Evolutionary conservation across 176 grass and related monocot genomes (phyloP).

Genomic region (Musa itinerans): DNA sequence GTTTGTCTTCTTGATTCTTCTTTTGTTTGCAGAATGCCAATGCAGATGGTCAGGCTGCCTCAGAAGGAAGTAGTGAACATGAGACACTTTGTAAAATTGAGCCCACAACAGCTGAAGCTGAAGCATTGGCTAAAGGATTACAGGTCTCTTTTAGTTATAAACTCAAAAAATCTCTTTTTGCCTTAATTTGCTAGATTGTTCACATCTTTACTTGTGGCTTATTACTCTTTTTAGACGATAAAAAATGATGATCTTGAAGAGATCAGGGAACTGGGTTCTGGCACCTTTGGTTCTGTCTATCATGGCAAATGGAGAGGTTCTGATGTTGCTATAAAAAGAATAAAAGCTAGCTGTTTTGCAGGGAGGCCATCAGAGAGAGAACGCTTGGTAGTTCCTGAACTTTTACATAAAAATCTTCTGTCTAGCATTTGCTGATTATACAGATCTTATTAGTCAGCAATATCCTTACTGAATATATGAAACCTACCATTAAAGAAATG

Average conservation of each 20-base stretch:
- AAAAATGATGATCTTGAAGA: slow-evolving; percentile 22
- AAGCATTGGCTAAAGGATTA: slow-evolving; percentile 14
- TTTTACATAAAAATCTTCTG: neutral
- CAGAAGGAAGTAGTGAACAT: slow-evolving; percentile 34
- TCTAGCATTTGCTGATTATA: neutral
- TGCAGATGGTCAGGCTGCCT: slow-evolving; percentile 10
- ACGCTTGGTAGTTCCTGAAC: slow-evolving; percentile 8
- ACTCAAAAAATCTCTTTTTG: neutral
- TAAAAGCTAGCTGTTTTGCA: slow-evolving; percentile 19
- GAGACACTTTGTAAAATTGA: slow-evolving; percentile 55
- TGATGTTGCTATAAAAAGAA: slow-evolving; percentile 29
- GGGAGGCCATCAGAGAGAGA: slow-evolving; percentile 13
- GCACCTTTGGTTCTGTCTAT: slow-evolving; percentile 25
- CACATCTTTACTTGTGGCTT: neutral
- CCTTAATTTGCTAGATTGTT: neutral
- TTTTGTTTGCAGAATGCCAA: slow-evolving; percentile 33
- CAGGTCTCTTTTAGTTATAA: neutral
- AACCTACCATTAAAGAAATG: neutral
- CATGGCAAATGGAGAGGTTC: slow-evolving; percentile 31
- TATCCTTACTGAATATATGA: neutral
- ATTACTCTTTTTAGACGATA: slow-evolving; percentile 11
- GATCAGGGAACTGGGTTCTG: slow-evolving; percentile 20
- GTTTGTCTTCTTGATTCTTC: neutral
- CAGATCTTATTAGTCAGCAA: neutral
- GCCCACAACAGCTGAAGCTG: slow-evolving; percentile 74